Percentiles rank a stretch among this genome's conserved stretches.
Conservation (phyloP, 352 stramenopile genomes). For the Phytophthora sojae region DNA sequence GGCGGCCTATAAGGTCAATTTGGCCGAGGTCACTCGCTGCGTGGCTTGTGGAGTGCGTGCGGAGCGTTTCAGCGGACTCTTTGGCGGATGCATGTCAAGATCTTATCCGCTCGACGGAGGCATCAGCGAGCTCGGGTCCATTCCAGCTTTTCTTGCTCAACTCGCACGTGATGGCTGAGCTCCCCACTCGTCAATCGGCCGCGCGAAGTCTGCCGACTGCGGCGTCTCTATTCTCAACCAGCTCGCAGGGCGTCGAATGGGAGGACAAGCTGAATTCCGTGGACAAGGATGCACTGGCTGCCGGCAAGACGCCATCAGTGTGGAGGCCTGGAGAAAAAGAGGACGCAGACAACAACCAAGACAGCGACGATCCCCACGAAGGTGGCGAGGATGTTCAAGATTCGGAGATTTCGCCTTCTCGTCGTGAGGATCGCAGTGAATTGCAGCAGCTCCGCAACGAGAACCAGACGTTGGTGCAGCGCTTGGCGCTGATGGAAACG, state of each 20-base stretch:
- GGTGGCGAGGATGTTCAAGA: neutral
- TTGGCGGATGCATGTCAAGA: conserved; percentile 8
- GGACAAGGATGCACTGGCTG: neutral
- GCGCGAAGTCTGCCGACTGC: neutral
- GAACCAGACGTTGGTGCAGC: conserved; percentile 9
- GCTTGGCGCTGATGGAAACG: conserved; percentile 16
- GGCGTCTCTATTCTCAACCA: conserved; percentile 13
- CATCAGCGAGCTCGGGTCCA: neutral
- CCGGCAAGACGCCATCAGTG: conserved; percentile 1
- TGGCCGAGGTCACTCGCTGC: neutral
- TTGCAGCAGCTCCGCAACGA: conserved; percentile 21
- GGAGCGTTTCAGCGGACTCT: conserved; percentile 5
- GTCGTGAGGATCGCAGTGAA: neutral
- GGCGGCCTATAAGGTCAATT: neutral
- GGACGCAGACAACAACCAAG: conserved; percentile 28
- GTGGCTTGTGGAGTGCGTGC: neutral
- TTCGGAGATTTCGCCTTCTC: neutral
- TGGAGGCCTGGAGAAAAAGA: neutral
- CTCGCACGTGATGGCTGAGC: conserved; percentile 15
- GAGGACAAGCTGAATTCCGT: conserved; percentile 13
- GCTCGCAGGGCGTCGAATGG: neutral
- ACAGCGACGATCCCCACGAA: conserved; percentile 17
- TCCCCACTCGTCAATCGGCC: neutral
- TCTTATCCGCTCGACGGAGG: conserved; percentile 31
- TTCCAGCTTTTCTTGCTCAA: conserved; percentile 11